Base-by-base conservation (phyloP, 352 stramenopile genomes). In the Pythium volutum region DNA sequence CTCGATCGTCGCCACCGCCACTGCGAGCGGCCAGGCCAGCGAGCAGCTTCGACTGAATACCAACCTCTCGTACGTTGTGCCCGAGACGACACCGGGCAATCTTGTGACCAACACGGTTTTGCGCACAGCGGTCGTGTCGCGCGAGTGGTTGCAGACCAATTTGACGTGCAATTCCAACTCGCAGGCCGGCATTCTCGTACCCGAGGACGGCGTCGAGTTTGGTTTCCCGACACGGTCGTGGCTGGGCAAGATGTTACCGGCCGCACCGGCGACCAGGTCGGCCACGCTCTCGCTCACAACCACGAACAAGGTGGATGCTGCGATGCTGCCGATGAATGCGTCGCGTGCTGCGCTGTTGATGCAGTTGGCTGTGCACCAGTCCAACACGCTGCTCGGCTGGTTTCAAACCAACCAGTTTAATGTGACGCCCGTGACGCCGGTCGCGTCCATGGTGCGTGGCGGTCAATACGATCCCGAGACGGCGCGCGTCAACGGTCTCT, bases 61-160 rank as follows among this genome's bases (percentile, higher is more conserved):
- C n/a, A n/a, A n/a, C n/a, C n/a, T n/a, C n/a, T n/a, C n/a, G n/a
- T n/a, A n/a, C n/a, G 36, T 55, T 25, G 31, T 66, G 20, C 14
- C 49, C 14, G 59, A 66, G 33, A 23, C 23, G 18, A 27, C n/a
- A 7, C 41, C 31, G 0, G 46, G 47, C 29, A 67, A 67, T n/a
- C n/a, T 51, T 16, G 31, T 61, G 33, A 52, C 50, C 31, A 67
- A 67, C 52, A 67, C 59, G 11, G 59, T 61, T 16, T 51, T 67
- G 5, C 51, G 51, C 51, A 51, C 41, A 33, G 51, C 52, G 14
- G 25, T 67, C 18, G 49, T 29, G 2, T 20, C 50, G 25, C 20
- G 48, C 1, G n/a, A n/a, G 26, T 53, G 9, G 36, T n/a, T 29
- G 0, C 22, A 34, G 3, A 15, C 20, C 2, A 14, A 7, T 14